Evolutionary conservation across 768 basidiomycete genomes (phyloP), one percentile per base, ranked within the genome.

Genomic region (Clitopilus hobsonii): DNA sequence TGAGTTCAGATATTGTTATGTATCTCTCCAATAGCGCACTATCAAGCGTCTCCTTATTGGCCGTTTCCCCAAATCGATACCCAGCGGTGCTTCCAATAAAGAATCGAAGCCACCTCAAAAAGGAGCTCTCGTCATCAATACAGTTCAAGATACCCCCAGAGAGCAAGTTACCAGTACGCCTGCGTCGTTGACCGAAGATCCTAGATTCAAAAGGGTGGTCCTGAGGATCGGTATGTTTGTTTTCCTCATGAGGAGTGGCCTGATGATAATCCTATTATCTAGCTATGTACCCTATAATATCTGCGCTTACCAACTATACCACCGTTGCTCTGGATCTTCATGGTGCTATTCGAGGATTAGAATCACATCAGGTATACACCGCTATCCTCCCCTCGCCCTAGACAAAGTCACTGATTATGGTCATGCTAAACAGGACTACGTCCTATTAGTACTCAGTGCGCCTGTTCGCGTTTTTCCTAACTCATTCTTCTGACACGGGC

Each of bases 201-300:
- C 47, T 10, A 54, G 47, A 28, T 61, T 56, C 36, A 41, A 57
- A 27, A 54, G 18, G 16, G 22, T 60, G 5, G 56, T 61, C 38
- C 20, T 61, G 22, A 28, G 60, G 32, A 61, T 61, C 28, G 62
- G 60, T 61, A 26, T 25, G 59, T 52, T 26, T 20, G 24, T 16
- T 25, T 26, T 23, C 20, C 32, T 36, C 11, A 38, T 49, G 47
- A 13, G 28, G n/a, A n/a, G n/a, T n/a, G n/a, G n/a, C n/a, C n/a
- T n/a, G n/a, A n/a, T n/a, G n/a, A n/a, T n/a, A n/a, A n/a, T n/a
- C n/a, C n/a, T n/a, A n/a, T n/a, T n/a, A n/a, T n/a, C n/a, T 56
- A 61, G 55, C 38, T 8, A 55, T 67, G 10, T 67, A 67, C 27
- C 65, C 66, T 1, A 61, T 67, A n/a, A 50, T 66, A 22, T 65